Evolutionary conservation across 345 rosid genomes (phyloP).

Genomic region (Euphorbia tirucalli): DNA sequence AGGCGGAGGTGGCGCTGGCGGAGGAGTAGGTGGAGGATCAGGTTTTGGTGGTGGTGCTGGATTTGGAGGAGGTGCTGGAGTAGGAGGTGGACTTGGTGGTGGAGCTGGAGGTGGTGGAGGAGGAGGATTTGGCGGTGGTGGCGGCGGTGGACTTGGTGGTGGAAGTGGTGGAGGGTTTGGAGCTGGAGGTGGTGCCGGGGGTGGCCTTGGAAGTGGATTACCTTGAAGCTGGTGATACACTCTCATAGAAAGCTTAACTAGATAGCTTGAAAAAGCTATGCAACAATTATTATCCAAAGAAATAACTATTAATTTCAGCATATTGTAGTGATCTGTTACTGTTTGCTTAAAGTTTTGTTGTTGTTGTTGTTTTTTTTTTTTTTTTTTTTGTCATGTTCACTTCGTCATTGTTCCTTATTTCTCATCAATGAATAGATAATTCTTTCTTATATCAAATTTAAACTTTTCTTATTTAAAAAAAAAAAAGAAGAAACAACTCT

Average conservation of each 20-base stretch:
- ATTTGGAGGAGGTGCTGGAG: conserved; percentile 10
- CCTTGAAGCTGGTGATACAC: conserved; percentile 1
- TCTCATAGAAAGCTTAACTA: neutral
- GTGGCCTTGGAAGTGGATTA: conserved; percentile 13
- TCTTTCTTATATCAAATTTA: no score
- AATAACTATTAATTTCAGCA: neutral
- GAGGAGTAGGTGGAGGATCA: conserved; percentile 18
- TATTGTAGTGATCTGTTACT: neutral
- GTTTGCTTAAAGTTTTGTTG: neutral
- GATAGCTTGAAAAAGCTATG: no score
- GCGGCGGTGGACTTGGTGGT: conserved; percentile 11
- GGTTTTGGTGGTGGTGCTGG: conserved; percentile 18
- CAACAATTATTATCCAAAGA: neutral
- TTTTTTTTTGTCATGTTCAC: neutral
- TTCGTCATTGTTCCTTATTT: neutral
- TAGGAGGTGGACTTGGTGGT: conserved; percentile 9
- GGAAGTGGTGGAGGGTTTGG: conserved; percentile 17
- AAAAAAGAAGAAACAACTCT: no score
- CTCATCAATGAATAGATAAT: neutral
- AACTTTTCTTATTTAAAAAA: neutral
- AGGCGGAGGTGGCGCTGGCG: conserved; percentile 17
- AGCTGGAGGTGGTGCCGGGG: conserved; percentile 8
- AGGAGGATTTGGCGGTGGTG: conserved; percentile 6
- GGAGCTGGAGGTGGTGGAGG: neutral
- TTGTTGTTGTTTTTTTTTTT: neutral